phyloP scores from a whole-genome alignment of 495 filamentous ascomycete genomes.

The Bombardia bombarda region DNA sequence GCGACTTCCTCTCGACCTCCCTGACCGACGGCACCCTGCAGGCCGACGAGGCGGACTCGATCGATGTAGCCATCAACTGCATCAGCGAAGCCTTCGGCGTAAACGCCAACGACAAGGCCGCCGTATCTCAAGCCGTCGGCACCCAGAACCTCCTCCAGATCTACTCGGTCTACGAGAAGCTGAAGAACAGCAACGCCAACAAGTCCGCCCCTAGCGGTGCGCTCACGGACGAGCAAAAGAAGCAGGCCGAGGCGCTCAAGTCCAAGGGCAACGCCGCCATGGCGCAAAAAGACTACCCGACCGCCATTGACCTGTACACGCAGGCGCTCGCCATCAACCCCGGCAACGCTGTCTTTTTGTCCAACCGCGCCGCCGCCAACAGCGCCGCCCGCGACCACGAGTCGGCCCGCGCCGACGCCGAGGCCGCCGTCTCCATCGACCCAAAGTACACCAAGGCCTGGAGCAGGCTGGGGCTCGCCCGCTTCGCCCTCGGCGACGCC shows the following conservation, averaged over 20 bases:
- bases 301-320: constrained; percentile 78
- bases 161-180: constrained; percentile 93
- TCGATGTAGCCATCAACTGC: constrained; percentile 87
- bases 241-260: constrained; percentile 81
- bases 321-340: constrained; percentile 73
- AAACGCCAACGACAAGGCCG: constrained; percentile 67
- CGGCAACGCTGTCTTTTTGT: constrained; percentile 90
- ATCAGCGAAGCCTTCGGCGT: constrained; percentile 93
- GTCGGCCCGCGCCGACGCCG: constrained; percentile 74
- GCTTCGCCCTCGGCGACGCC: constrained; percentile 82
- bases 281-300: constrained; percentile 76
- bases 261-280: constrained; percentile 90
- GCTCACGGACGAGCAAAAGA: constrained; percentile 47
- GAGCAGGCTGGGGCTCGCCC: constrained; percentile 82
- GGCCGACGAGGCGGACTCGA: constrained; percentile 78
- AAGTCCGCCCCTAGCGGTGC: constrained; percentile 13
- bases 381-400: constrained; percentile 72
- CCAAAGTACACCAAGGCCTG: constrained; percentile 95
- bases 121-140: constrained; percentile 69
- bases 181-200: constrained; percentile 44
- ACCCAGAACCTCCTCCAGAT: constrained; percentile 79
- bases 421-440: constrained; percentile 76
- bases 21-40: constrained; percentile 81
- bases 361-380: constrained; percentile 92
- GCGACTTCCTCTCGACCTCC: constrained; percentile 85